Conservation (phyloP, 2,329 filamentous ascomycete species). For the Apiospora koreana region DNA sequence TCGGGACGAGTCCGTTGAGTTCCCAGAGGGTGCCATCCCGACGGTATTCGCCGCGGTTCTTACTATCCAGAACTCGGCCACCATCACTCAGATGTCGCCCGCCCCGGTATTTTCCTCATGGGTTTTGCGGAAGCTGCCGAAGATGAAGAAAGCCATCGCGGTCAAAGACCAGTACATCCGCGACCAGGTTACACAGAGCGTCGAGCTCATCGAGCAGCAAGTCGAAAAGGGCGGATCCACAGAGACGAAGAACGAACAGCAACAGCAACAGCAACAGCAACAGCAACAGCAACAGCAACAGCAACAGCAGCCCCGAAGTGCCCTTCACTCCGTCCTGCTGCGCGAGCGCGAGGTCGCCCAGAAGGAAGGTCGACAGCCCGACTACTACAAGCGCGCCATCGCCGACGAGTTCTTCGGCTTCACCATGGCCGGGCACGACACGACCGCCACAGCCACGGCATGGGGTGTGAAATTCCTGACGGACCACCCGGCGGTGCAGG, state of each 20-base stretch:
- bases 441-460: neutral
- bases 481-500: constrained; percentile 12
- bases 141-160: neutral
- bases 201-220: constrained; percentile 11
- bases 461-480: constrained; percentile 13
- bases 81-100: neutral
- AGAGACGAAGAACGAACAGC: neutral
- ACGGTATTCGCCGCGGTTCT: neutral
- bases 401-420: constrained; percentile 13
- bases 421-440: constrained; percentile 11
- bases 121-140: neutral
- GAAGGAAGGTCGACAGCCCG: neutral
- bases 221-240: too few relatives aligned
- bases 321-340: neutral
- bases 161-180: constrained; percentile 1
- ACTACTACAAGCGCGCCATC: constrained; percentile 4
- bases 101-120: neutral
- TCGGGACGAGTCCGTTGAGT: neutral
- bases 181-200: neutral
- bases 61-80: neutral
- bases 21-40: neutral
- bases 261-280: neutral
- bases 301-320: neutral
- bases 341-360: neutral
- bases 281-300: neutral